phyloP scores from a whole-genome alignment of 1,284 basidiomycete genomes.

The Apiotrichum gracile region DNA sequence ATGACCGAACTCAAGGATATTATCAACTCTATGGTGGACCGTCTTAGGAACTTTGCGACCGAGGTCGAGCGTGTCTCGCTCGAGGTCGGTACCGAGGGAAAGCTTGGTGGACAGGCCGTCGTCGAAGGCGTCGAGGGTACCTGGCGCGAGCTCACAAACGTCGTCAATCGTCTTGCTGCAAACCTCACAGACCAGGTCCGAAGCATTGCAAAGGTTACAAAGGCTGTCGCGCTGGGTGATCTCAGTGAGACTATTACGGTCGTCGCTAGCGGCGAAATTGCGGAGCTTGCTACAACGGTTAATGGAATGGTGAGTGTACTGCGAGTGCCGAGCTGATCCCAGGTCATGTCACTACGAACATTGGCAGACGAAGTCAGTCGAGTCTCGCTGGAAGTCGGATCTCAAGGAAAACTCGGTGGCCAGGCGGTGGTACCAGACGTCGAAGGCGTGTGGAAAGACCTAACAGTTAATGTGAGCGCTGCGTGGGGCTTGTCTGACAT shows the following conservation, averaged over 20 bases:
- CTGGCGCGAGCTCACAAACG: slow-evolving; percentile 82
- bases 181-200: slow-evolving; percentile 93
- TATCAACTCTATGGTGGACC: slow-evolving; percentile 88
- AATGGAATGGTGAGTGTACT: slow-evolving; percentile 73
- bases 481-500: background rate
- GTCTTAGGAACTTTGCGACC: slow-evolving; percentile 51
- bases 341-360: slow-evolving; percentile 72
- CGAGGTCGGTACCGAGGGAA: slow-evolving; percentile 91
- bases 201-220: slow-evolving; percentile 93
- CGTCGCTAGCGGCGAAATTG: slow-evolving; percentile 90
- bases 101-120: slow-evolving; percentile 85
- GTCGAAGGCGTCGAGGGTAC: slow-evolving; percentile 91
- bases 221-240: slow-evolving; percentile 93
- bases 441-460: slow-evolving; percentile 89
- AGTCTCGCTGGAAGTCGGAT: slow-evolving; percentile 90
- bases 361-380: slow-evolving; percentile 93
- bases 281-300: slow-evolving; percentile 96
- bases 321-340: background rate
- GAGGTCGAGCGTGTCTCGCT: slow-evolving; percentile 57
- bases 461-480: slow-evolving; percentile 72
- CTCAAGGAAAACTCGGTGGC: slow-evolving; percentile 82
- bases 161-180: slow-evolving; percentile 86
- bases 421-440: slow-evolving; percentile 85
- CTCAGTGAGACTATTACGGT: slow-evolving; percentile 94
- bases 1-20: slow-evolving; percentile 98